Evolutionary conservation across 768 basidiomycete genomes (phyloP).

Genomic region (Phylloporus arenicola): DNA sequence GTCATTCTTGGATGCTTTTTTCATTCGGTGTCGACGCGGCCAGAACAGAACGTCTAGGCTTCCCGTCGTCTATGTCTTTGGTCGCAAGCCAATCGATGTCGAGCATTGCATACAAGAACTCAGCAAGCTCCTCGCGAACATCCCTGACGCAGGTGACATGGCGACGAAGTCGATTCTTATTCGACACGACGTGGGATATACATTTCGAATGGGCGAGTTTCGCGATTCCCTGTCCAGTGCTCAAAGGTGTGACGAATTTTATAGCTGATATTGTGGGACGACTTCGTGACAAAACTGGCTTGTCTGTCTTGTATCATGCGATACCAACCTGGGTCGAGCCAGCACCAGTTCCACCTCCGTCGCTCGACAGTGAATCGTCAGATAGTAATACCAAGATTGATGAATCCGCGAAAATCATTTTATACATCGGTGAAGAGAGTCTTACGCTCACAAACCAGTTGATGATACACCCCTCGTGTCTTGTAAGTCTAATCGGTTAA

Average conservation of each 20-base stretch:
- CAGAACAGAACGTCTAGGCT: slow-evolving; percentile 69
- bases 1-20: slow-evolving; percentile 24
- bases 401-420: slow-evolving; percentile 22
- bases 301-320: slow-evolving; percentile 35
- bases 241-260: neutral
- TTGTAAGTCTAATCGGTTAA: slow-evolving; percentile 37
- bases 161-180: slow-evolving; percentile 42
- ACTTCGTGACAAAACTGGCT: slow-evolving; percentile 21
- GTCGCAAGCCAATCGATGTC: slow-evolving; percentile 61
- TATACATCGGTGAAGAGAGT: slow-evolving; percentile 76
- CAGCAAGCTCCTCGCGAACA: slow-evolving; percentile 27
- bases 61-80: slow-evolving; percentile 89
- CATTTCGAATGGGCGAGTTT: slow-evolving; percentile 55
- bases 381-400: neutral
- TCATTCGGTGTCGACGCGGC: neutral
- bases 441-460: slow-evolving; percentile 79
- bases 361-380: neutral
- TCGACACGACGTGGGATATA: slow-evolving; percentile 73
- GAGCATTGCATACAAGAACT: slow-evolving; percentile 44
- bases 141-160: neutral
- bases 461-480: slow-evolving; percentile 67
- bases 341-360: neutral
- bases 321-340: slow-evolving; percentile 28
- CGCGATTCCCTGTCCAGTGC: neutral
- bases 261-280: slow-evolving; percentile 16